Evolutionary conservation across 768 basidiomycete genomes (phyloP), one percentile per base, ranked within the genome.

Genomic region (Clathrus columnatus): DNA sequence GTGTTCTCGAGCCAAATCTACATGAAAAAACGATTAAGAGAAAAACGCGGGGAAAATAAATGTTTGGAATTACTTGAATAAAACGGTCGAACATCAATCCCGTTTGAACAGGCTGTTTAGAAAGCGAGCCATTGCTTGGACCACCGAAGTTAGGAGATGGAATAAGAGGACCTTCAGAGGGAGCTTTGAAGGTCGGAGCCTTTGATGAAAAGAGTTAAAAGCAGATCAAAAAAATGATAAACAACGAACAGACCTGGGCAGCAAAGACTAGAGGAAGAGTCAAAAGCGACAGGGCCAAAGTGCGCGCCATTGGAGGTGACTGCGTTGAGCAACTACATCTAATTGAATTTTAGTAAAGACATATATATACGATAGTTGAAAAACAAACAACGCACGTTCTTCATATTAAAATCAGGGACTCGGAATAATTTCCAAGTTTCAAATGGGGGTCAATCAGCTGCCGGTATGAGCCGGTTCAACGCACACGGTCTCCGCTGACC

Each of bases 1-100:
- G 79, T 82, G 64, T 83, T 85, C 63, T 84, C 83, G 29, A 85
- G 69, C 78, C 78, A 83, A 55, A 84, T 80, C 60, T 75, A 64
- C 20, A 8, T 11, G n/a, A n/a, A n/a, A n/a, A n/a, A 47, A 20
- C 7, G 18, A 23, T 23, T 28, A 18, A 8, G 52, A 60, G 23
- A 26, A 11, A 21, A 16, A 7, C 47, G 10, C 14, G n/a, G 18
- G 27, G 24, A 18, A 16, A 28, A 5, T 46, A 16, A 16, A n/a
- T n/a, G n/a, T n/a, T n/a, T n/a, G n/a, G n/a, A n/a, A n/a, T n/a
- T 46, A 59, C 54, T 59, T 69, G 66, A 59, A 75, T 72, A 67
- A 80, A 72, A 4, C 78, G 69, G 57, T 77, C 70, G 57, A 77
- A 79, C 23, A 67, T 68, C 52, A 68, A 65, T 43, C 78, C 79